A percentile compares a stretch with the other conserved stretches of the same genome.
Evolutionary conservation across 1,139 yeast species (phyloP).

Genomic region (Blastobotrys persicus): DNA sequence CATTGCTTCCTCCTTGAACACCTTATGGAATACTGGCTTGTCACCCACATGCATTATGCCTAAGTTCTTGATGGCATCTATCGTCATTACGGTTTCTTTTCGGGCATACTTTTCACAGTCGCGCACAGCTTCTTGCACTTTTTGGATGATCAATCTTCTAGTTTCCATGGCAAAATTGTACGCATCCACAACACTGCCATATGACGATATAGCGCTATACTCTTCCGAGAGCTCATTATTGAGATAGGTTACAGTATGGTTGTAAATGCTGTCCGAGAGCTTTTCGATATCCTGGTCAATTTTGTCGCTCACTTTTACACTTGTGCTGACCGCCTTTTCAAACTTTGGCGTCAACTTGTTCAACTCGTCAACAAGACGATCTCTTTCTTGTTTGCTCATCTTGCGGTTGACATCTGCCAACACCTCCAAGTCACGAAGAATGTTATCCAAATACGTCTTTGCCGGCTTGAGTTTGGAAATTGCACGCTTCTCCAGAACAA

Average conservation of each 20-base stretch:
- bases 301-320: slow-evolving; percentile 54
- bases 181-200: slow-evolving; percentile 61
- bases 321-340: slow-evolving; percentile 52
- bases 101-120: slow-evolving; percentile 70
- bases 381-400: slow-evolving; percentile 47
- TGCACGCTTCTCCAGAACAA: slow-evolving; percentile 85
- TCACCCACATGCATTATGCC: slow-evolving; percentile 52
- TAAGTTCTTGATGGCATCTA: slow-evolving; percentile 58
- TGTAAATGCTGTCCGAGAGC: slow-evolving; percentile 58
- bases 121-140: slow-evolving; percentile 60
- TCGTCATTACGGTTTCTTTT: slow-evolving; percentile 53
- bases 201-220: slow-evolving; percentile 54
- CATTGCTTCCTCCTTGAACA: slow-evolving; percentile 79
- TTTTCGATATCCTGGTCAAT: slow-evolving; percentile 64
- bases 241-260: slow-evolving; percentile 56
- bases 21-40: slow-evolving; percentile 53
- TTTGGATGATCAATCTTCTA: slow-evolving; percentile 63
- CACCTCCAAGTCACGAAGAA: slow-evolving; percentile 61
- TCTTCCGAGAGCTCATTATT: slow-evolving; percentile 54
- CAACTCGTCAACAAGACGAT: slow-evolving; percentile 45
- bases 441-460: slow-evolving; percentile 70
- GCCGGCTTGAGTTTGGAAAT: slow-evolving; percentile 90
- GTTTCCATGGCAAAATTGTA: slow-evolving; percentile 71
- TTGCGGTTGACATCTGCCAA: slow-evolving; percentile 62
- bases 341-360: slow-evolving; percentile 53